Evolutionary conservation across 2,329 filamentous ascomycete species (phyloP).

Genomic region (Volutella citrinella): DNA sequence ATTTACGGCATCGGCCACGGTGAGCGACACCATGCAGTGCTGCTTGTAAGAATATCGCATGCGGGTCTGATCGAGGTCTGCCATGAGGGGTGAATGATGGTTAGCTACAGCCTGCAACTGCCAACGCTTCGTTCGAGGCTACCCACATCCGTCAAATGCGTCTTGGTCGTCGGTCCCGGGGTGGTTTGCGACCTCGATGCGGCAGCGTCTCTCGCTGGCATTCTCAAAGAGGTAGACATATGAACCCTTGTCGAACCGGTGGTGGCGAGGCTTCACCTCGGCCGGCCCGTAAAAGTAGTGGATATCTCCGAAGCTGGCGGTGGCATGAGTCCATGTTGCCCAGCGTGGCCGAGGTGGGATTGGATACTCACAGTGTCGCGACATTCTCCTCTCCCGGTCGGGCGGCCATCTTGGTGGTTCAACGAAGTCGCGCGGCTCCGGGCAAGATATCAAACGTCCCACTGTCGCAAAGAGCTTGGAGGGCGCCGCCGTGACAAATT

Average conservation of each 20-base stretch:
- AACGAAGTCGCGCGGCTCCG: slow-evolving; percentile 1
- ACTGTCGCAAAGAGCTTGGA: no score
- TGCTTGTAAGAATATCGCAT: slow-evolving; percentile 73
- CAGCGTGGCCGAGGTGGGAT: slow-evolving; percentile 1
- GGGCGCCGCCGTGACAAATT: no score
- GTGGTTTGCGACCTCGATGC: slow-evolving; percentile 73
- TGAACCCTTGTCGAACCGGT: slow-evolving; percentile 76
- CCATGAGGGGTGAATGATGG: no score
- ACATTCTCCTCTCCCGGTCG: slow-evolving; percentile 49
- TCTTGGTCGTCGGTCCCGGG: slow-evolving; percentile 74
- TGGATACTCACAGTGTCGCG: slow-evolving; percentile 45
- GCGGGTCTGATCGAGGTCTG: slow-evolving; percentile 65
- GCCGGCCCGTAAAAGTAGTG: slow-evolving; percentile 78
- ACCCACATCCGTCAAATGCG: slow-evolving; percentile 72
- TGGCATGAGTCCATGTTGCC: slow-evolving; percentile 9
- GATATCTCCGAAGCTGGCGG: slow-evolving; percentile 67
- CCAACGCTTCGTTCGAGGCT: no score
- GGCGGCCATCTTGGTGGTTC: slow-evolving; percentile 38
- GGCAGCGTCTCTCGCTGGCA: slow-evolving; percentile 61
- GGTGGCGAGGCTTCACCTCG: slow-evolving; percentile 65
- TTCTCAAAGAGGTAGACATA: slow-evolving; percentile 81
- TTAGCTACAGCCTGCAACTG: no score
- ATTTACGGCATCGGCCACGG: slow-evolving; percentile 53
- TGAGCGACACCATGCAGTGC: slow-evolving; percentile 66
- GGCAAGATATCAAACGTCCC: no score